phyloP scores from a whole-genome alignment of 805 yeast species.

The Ogataea henricii region DNA sequence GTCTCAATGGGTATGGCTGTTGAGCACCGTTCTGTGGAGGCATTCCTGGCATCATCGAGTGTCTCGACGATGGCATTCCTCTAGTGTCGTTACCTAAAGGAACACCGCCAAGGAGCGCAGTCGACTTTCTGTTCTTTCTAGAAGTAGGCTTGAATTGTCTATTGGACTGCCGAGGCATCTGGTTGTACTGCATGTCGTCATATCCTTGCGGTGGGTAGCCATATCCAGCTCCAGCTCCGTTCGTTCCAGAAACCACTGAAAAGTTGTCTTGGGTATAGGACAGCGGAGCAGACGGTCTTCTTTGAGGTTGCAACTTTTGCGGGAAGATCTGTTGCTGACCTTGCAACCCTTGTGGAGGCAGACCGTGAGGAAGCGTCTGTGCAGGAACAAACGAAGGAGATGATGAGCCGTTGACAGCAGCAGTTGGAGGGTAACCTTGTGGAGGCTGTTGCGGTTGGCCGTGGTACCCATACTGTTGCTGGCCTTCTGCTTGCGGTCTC shows the following conservation, averaged over 20 bases:
- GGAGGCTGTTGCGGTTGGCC: slow-evolving; percentile 10
- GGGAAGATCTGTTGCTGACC: slow-evolving; percentile 31
- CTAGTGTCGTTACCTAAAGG: slow-evolving; percentile 29
- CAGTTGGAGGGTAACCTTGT: slow-evolving; percentile 7
- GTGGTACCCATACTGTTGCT: slow-evolving; percentile 13
- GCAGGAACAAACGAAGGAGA: slow-evolving; percentile 33
- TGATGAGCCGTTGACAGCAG: slow-evolving; percentile 21
- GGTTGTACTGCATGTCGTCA: slow-evolving; percentile 23
- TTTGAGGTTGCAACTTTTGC: slow-evolving; percentile 24
- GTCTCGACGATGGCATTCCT: slow-evolving; percentile 33
- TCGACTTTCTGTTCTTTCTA: slow-evolving; percentile 47
- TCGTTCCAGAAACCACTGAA: slow-evolving; percentile 24
- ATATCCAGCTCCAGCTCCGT: slow-evolving; percentile 18
- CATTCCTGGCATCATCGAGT: slow-evolving; percentile 34
- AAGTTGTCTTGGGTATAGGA: slow-evolving; percentile 27
- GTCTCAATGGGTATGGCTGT: slow-evolving; percentile 20
- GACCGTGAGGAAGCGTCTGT: slow-evolving; percentile 36
- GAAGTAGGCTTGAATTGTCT: slow-evolving; percentile 43
- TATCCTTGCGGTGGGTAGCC: slow-evolving; percentile 15
- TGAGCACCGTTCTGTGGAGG: slow-evolving; percentile 8
- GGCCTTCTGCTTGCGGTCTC: slow-evolving; percentile 20
- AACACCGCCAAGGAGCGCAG: slow-evolving; percentile 33
- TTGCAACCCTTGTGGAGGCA: slow-evolving; percentile 38
- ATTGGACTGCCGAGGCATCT: slow-evolving; percentile 19
- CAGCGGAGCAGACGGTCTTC: slow-evolving; percentile 33